These are phyloP conservation scores for Teratosphaeria destructans DNA, from an alignment of 2,329 filamentous ascomycete species.

Conservation along the genomic window DNA sequence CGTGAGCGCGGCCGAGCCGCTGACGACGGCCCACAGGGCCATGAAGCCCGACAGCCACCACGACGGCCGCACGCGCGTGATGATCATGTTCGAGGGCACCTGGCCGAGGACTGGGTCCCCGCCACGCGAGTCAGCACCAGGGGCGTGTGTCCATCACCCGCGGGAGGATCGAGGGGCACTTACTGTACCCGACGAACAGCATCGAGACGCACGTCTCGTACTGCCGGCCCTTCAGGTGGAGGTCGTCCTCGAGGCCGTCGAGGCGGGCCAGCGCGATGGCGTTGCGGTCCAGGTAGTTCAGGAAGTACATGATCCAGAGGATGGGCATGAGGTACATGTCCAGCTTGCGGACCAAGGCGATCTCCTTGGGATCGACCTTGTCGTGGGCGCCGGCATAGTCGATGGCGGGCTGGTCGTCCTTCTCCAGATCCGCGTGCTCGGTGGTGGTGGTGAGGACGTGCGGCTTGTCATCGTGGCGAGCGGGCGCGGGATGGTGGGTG, in stretches of 20 bases:
- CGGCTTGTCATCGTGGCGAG: no score
- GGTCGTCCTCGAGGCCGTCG: conserved; percentile 17
- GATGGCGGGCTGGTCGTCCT: neutral
- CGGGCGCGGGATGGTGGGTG: no score
- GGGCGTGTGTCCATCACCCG: no score
- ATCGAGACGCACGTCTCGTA: conserved; percentile 35
- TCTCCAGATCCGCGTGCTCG: no score
- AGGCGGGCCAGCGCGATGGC: conserved; percentile 20
- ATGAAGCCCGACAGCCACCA: conserved; percentile 19
- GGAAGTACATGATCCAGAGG: neutral
- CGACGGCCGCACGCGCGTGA: conserved; percentile 25
- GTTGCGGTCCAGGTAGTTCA: conserved; percentile 7
- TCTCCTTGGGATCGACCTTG: neutral
- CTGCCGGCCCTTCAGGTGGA: conserved; percentile 33
- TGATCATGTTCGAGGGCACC: conserved; percentile 28
- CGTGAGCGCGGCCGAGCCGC: conserved; percentile 23
- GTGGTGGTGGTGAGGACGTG: no score
- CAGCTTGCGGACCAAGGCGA: neutral
- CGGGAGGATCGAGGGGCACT: neutral
- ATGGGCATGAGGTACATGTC: neutral
- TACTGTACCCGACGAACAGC: conserved; percentile 30
- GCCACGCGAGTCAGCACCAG: neutral
- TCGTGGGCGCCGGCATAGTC: neutral
- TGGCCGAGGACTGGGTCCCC: conserved; percentile 18
- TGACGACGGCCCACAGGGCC: conserved; percentile 28